phyloP scores from a whole-genome alignment of 306 rosid genomes.

The Cajanus cajan region DNA sequence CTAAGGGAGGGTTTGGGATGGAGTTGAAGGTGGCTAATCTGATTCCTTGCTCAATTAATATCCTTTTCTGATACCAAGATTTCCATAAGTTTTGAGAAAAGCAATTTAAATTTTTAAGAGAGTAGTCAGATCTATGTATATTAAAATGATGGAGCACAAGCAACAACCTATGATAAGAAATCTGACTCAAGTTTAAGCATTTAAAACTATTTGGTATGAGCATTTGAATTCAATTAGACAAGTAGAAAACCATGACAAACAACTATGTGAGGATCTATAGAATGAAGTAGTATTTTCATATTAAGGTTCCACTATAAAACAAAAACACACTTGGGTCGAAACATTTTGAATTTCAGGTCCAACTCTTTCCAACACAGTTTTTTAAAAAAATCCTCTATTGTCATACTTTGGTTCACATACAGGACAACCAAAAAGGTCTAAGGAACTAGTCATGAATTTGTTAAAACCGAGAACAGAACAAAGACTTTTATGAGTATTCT shows the following conservation, averaged over 20 bases:
- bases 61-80: not conserved
- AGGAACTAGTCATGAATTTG: not conserved
- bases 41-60: not conserved
- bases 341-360: not conserved
- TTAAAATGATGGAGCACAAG: not conserved
- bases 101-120: not conserved
- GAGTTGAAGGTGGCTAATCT: not conserved
- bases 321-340: not conserved
- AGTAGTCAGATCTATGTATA: not conserved
- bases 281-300: not conserved
- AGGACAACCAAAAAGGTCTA: not conserved
- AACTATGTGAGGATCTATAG: not conserved
- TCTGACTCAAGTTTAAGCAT: not conserved
- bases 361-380: not conserved
- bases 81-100: not conserved
- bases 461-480: not conserved
- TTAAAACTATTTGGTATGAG: not conserved
- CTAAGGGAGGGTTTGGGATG: not conserved
- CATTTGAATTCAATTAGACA: not conserved
- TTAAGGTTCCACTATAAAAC: not conserved
- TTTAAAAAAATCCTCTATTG: not conserved
- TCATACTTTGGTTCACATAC: not conserved
- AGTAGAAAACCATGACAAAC: not conserved
- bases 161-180: not conserved
- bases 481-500: not conserved